Evolutionary conservation across 345 rosid genomes (phyloP).

Genomic region (Lepidium didymum): DNA sequence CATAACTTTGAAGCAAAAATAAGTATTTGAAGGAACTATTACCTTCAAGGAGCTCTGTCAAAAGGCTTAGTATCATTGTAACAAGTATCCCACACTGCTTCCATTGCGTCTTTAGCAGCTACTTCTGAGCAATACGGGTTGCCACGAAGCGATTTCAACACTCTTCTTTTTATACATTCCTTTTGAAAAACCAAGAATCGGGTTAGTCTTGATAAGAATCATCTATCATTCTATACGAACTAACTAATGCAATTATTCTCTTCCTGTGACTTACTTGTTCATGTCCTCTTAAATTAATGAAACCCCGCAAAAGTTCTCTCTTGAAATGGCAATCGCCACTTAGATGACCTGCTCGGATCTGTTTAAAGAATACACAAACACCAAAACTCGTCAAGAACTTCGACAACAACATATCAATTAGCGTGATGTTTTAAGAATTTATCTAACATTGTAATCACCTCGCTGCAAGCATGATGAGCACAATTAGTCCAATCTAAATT

Average conservation of each 20-base stretch:
- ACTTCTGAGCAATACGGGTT: conserved; percentile 81
- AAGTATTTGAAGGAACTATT: background rate
- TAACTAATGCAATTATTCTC: background rate
- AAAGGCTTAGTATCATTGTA: conserved; percentile 93
- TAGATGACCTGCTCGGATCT: conserved; percentile 91
- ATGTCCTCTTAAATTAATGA: conserved; percentile 71
- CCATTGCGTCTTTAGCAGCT: conserved; percentile 80
- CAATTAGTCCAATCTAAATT: conserved; percentile 84
- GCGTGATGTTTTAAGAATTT: background rate
- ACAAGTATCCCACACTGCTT: conserved; percentile 91
- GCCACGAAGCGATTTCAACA: conserved; percentile 51
- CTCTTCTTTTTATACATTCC: conserved; percentile 96
- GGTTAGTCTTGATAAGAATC: background rate
- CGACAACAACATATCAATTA: background rate
- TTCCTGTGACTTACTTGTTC: conserved; percentile 57
- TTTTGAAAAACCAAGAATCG: conserved; percentile 10
- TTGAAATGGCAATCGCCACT: conserved; percentile 96
- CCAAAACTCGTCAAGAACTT: background rate
- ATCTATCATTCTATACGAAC: background rate
- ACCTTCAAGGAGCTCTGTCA: conserved; percentile 84
- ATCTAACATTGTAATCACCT: conserved; percentile 43
- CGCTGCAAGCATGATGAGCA: conserved; percentile 95
- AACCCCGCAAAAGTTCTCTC: conserved; percentile 72
- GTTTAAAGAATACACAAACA: background rate
- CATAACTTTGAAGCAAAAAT: background rate